phyloP scores from a whole-genome alignment of 1,284 basidiomycete genomes.

The Violaceomyces palustris region DNA sequence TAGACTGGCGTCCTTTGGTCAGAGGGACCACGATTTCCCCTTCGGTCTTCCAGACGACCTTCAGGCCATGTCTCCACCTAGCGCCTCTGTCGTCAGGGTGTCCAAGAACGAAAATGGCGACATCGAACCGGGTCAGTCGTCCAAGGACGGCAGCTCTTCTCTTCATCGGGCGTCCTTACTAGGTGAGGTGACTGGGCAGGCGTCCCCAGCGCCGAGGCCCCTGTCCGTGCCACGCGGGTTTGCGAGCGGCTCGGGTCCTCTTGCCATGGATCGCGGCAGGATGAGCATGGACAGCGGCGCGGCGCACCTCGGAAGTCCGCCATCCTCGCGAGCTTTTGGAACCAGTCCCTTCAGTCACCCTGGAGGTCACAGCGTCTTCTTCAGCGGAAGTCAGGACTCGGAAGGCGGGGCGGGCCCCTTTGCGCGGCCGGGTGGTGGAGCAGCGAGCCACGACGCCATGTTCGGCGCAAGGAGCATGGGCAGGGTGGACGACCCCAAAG shows the following conservation, averaged over 20 bases:
- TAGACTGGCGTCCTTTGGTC: slow-evolving; percentile 64
- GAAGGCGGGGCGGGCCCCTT: slow-evolving; percentile 31
- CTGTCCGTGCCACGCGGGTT: not conserved
- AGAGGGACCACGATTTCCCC: slow-evolving; percentile 70
- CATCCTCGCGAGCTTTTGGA: slow-evolving; percentile 33
- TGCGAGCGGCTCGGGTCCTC: not conserved
- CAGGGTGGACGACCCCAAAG: slow-evolving; percentile 12
- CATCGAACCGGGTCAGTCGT: no score
- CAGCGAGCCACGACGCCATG: slow-evolving; percentile 7
- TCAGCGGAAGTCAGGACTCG: slow-evolving; percentile 38
- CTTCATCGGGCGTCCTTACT: not conserved
- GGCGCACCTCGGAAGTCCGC: slow-evolving; percentile 55
- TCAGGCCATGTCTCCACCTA: slow-evolving; percentile 6
- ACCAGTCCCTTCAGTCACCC: slow-evolving; percentile 51
- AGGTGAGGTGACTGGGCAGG: not conserved
- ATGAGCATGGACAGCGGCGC: not conserved
- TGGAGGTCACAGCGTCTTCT: slow-evolving; percentile 43
- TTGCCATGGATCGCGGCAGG: not conserved
- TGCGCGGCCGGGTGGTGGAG: slow-evolving; percentile 9
- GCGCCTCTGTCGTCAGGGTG: no score
- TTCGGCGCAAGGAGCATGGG: slow-evolving; percentile 24
- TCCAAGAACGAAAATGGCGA: no score
- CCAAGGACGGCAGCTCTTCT: no score
- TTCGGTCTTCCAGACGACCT: slow-evolving; percentile 63
- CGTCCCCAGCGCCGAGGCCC: not conserved